These are phyloP conservation scores for Colletotrichum godetiae DNA, from an alignment of 2,329 filamentous ascomycete species.

Conservation along the genomic window DNA sequence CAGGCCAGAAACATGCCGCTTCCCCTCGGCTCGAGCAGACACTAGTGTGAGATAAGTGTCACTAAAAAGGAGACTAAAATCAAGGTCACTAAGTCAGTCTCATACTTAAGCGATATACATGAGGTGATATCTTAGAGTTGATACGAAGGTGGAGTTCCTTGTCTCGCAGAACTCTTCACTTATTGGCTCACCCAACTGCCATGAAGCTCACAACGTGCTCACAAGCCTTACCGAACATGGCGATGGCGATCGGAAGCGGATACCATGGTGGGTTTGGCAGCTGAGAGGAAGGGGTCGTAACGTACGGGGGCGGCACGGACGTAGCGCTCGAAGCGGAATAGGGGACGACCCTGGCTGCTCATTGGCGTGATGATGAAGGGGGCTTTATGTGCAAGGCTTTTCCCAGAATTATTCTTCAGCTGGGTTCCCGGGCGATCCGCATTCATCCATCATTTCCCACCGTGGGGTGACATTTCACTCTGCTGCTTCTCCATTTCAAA, in stretches of 20 bases:
- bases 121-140: background rate
- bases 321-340: constrained; percentile 17
- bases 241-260: background rate
- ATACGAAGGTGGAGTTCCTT: background rate
- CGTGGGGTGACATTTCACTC: constrained; percentile 6
- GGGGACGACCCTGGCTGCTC: background rate
- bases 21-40: background rate
- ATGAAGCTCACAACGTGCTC: background rate
- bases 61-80: background rate
- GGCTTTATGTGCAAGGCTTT: constrained; percentile 12
- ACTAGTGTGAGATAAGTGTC: background rate
- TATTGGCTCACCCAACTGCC: background rate
- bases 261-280: background rate
- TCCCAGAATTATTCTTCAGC: constrained; percentile 14
- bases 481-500: background rate
- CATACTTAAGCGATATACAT: background rate
- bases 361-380: background rate
- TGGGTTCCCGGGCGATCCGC: constrained; percentile 24
- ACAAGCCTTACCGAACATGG: background rate
- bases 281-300: background rate
- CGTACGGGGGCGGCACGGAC: constrained; percentile 19
- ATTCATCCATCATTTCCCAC: background rate
- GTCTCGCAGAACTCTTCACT: background rate
- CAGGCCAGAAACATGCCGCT: background rate
- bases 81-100: background rate